phyloP scores from a whole-genome alignment of 1,284 basidiomycete species.

The Tilletia indica region DNA sequence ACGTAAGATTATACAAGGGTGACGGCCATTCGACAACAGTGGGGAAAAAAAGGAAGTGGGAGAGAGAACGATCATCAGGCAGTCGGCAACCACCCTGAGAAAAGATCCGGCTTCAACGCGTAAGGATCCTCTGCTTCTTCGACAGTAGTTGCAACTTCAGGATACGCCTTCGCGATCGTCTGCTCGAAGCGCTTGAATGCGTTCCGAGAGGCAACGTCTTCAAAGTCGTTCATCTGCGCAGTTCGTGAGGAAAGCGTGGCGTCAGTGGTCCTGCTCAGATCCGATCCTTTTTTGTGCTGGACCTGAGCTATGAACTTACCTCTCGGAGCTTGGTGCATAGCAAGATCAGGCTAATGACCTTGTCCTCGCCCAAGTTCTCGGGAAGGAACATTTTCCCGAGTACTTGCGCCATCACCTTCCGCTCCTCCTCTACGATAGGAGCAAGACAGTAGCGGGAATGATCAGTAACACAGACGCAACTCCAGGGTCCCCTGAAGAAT shows the following conservation, averaged over 20 bases:
- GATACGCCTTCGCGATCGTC: conserved; percentile 44
- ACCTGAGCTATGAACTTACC: neutral
- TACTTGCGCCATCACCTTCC: conserved; percentile 76
- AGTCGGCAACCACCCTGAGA: neutral
- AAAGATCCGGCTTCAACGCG: conserved; percentile 6
- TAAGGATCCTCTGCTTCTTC: conserved; percentile 18
- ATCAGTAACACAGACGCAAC: neutral
- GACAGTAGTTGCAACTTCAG: conserved; percentile 20
- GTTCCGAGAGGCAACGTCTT: conserved; percentile 69
- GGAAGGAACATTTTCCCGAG: conserved; percentile 76
- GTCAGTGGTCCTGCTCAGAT: neutral
- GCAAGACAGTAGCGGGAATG: too few relatives aligned
- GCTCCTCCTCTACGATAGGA: conserved; percentile 66
- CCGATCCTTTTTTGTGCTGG: neutral
- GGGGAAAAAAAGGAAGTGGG: neutral
- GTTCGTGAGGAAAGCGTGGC: neutral
- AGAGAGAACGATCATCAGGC: neutral
- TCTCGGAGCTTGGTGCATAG: conserved; percentile 31
- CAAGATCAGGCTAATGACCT: conserved; percentile 32
- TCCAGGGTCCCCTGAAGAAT: neutral
- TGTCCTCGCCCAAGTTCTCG: conserved; percentile 63
- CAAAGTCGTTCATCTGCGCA: conserved; percentile 31
- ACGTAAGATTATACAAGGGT: too few relatives aligned
- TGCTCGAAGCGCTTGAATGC: conserved; percentile 69
- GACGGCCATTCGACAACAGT: too few relatives aligned